Evolutionary conservation across 2,329 filamentous ascomycete species (phyloP), one percentile per base, ranked within the genome.

Genomic region (Pezicula rhizophila): DNA sequence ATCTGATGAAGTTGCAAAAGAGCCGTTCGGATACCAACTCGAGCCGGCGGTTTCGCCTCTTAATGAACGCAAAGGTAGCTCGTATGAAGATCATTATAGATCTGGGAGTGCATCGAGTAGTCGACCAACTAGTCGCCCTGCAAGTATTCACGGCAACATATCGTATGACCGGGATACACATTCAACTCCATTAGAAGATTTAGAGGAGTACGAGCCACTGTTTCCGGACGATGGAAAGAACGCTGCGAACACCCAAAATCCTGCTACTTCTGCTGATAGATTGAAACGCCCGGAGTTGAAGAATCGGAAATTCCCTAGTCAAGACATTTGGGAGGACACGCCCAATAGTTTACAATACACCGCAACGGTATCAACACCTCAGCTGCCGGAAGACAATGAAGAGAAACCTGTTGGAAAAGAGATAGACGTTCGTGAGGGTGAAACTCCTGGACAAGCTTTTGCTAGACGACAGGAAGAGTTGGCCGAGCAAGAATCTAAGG

Each of bases 291-390:
- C 74, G 5, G 72, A 76, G 35, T 53, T 72, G 48, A 75, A 80
- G 55, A 71, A 77, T 52, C 79, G 81, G 54, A 85, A 85, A 53
- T 99, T 99, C 68, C 93, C 93, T 1, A 96, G 91, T 66, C 87
- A 91, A 65, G 93, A 99, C 65, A 81, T 97, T 37, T 99, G 93
- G 93, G 93, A 99, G 70, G 95, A 99, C 66, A 85, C 89, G 0
- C 93, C 95, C 4, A 86, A 84, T 62, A 96, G 90, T 68, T 75
- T 89, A 46, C 83, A 93, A 61, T 82, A 79, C 61, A 84, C 80
- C 31, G 84, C 91, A 3, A 90, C 88, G 51, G 92, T 97, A 7
- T 88, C 85, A 2, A 93, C 89, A 0, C 90, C 90, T 1, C 87
- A 90, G 60, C 62, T 78, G 28, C 71, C 75, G 0, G 75, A 74